Percentiles rank a stretch among this genome's conserved stretches.
Conservation (phyloP, 352 stramenopile species). For the Thraustochytrium sp. region DNA sequence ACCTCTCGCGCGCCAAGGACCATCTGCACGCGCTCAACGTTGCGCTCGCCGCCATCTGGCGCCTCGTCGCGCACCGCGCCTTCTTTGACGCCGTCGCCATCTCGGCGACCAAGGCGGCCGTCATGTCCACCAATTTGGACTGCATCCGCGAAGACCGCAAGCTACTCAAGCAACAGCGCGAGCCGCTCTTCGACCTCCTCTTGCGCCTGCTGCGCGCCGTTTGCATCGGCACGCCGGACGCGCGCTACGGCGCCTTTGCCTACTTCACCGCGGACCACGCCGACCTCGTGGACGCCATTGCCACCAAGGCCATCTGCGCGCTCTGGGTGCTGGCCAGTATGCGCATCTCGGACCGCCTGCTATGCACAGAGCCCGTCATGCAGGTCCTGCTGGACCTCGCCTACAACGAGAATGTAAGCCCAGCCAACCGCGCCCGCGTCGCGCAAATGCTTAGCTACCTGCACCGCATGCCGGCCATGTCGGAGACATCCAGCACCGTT, state of each 20-base stretch:
- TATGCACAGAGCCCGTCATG: not conserved
- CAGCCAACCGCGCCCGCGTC: not conserved
- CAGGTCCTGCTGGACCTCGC: slow-evolving; percentile 7
- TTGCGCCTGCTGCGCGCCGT: not conserved
- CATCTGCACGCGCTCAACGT: slow-evolving; percentile 16
- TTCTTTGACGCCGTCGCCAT: not conserved
- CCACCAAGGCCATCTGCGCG: not conserved
- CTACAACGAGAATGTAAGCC: slow-evolving; percentile 26
- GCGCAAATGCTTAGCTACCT: slow-evolving; percentile 36
- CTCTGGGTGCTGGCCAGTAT: slow-evolving; percentile 9
- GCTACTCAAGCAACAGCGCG: not conserved
- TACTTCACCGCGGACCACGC: not conserved
- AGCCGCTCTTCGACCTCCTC: not conserved
- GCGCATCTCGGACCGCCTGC: slow-evolving; percentile 17
- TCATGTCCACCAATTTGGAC: slow-evolving; percentile 15
- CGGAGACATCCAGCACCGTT: not conserved
- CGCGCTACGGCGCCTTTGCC: not conserved
- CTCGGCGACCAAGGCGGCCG: not conserved
- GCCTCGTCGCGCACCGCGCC: not conserved
- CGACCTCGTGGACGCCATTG: slow-evolving; percentile 8
- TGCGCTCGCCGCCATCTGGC: not conserved
- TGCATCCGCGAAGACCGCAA: not conserved
- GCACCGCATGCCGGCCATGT: not conserved
- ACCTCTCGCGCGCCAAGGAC: not conserved
- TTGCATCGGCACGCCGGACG: not conserved